A percentile compares a stretch with the other conserved stretches of the same genome.
phyloP scores from a whole-genome alignment of 176 grass and related monocot species.

The Areca catechu region DNA sequence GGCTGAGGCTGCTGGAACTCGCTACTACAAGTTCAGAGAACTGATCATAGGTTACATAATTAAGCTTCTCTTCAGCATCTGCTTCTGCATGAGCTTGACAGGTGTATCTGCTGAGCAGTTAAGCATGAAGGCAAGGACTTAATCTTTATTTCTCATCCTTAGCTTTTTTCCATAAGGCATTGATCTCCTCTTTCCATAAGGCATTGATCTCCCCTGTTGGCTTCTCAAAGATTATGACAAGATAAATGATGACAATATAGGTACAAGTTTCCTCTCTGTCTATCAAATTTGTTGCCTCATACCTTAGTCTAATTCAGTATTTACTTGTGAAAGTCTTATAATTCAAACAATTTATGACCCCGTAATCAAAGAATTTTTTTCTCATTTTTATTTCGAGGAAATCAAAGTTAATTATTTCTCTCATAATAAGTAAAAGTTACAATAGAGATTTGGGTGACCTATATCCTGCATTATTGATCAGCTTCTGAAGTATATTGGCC shows the following conservation, averaged over 20 bases:
- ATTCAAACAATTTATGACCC: constrained; percentile 27
- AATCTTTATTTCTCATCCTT: constrained; percentile 9
- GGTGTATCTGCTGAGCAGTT: background rate
- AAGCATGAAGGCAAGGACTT: background rate
- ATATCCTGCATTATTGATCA: constrained; percentile 28
- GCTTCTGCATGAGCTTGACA: background rate
- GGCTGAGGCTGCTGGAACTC: constrained; percentile 2
- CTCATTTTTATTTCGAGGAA: too few relatives aligned
- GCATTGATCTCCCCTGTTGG: constrained; percentile 58
- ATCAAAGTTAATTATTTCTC: too few relatives aligned
- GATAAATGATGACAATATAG: too few relatives aligned
- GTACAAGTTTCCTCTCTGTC: too few relatives aligned
- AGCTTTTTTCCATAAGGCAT: constrained; percentile 92
- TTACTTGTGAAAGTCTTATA: constrained; percentile 43
- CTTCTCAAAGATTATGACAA: background rate
- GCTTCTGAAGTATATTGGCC: constrained; percentile 12
- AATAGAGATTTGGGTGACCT: constrained; percentile 4
- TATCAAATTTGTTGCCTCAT: background rate
- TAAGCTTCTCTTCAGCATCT: constrained; percentile 80
- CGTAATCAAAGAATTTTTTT: constrained; percentile 11
- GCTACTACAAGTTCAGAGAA: constrained; percentile 41
- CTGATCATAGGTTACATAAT: constrained; percentile 58
- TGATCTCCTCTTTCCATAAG: constrained; percentile 62
- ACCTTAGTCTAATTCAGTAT: constrained; percentile 70
- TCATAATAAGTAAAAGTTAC: too few relatives aligned